Conservation (phyloP, 2,329 filamentous ascomycete species). For the Daldinia eschscholtzii region DNA sequence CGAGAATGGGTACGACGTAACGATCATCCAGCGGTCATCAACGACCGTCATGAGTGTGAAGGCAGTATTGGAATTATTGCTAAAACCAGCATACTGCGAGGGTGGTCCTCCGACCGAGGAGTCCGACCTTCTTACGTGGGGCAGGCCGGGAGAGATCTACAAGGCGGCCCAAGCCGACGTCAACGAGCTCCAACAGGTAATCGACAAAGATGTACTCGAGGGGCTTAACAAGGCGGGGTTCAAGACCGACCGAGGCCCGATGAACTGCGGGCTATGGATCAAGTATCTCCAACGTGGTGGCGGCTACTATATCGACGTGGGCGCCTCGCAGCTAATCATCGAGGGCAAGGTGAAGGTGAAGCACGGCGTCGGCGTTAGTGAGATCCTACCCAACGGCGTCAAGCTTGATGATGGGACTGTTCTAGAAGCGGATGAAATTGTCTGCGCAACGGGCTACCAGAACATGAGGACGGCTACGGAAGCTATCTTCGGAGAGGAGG, state of each 20-base stretch:
- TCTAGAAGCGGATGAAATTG: conserved; percentile 67
- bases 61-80: conserved; percentile 63
- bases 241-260: conserved; percentile 67
- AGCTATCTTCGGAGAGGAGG: conserved; percentile 71
- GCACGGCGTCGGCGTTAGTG: conserved; percentile 62
- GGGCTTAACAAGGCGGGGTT: conserved; percentile 69
- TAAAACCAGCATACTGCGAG: conserved; percentile 66
- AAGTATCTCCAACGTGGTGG: conserved; percentile 73
- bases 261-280: conserved; percentile 65
- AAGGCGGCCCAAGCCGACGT: conserved; percentile 68
- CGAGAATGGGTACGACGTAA: conserved; percentile 69
- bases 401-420: conserved; percentile 62
- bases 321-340: conserved; percentile 65
- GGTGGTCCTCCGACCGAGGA: conserved; percentile 72
- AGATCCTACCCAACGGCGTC: conserved; percentile 58
- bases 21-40: conserved; percentile 70
- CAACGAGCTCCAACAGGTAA: conserved; percentile 54
- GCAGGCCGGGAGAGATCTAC: conserved; percentile 68
- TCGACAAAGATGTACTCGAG: conserved; percentile 57
- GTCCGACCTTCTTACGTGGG: conserved; percentile 71
- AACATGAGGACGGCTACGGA: conserved; percentile 75
- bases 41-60: conserved; percentile 67
- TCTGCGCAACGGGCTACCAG: conserved; percentile 69
- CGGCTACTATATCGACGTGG: conserved; percentile 71
- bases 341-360: conserved; percentile 69